A percentile compares a stretch with the other conserved stretches of the same genome.
Conservation (phyloP, 2,329 filamentous ascomycete genomes). For the Colletotrichum costaricense region DNA sequence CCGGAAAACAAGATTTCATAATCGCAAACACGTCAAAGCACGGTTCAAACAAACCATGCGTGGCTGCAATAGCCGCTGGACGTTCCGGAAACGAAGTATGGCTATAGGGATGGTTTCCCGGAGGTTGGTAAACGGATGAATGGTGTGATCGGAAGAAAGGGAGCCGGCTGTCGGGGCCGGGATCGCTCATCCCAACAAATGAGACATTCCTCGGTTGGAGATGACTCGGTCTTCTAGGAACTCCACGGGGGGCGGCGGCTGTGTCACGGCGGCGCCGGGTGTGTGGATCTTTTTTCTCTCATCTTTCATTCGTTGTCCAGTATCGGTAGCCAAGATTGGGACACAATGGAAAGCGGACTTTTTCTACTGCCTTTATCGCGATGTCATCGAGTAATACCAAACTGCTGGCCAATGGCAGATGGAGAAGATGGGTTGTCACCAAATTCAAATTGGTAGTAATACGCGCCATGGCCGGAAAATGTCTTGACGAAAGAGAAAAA, state of each 20-base stretch:
- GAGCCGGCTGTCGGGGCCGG: constrained; percentile 1
- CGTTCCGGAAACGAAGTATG: not conserved
- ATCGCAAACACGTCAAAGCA: not conserved
- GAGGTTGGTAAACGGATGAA: constrained; percentile 1
- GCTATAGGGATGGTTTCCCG: not conserved
- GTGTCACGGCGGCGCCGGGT: not conserved
- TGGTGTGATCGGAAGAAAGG: not conserved
- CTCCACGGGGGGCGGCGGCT: not conserved
- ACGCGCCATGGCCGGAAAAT: not conserved
- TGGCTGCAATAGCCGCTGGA: not conserved
- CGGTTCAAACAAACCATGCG: not conserved
- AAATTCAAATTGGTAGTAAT: not conserved
- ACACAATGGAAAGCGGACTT: not conserved
- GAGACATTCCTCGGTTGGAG: not conserved
- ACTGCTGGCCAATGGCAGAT: not conserved
- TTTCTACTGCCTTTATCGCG: not conserved
- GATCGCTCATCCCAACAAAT: not conserved
- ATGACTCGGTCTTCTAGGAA: constrained; percentile 1
- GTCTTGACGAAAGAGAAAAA: not conserved
- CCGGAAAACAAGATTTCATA: not conserved
- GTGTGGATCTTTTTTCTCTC: not conserved
- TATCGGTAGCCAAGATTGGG: not conserved
- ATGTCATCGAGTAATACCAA: constrained; percentile 27
- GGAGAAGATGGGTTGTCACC: not conserved
- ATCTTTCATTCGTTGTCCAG: not conserved